phyloP scores from a whole-genome alignment of 306 rosid genomes.

The Cicer arietinum region DNA sequence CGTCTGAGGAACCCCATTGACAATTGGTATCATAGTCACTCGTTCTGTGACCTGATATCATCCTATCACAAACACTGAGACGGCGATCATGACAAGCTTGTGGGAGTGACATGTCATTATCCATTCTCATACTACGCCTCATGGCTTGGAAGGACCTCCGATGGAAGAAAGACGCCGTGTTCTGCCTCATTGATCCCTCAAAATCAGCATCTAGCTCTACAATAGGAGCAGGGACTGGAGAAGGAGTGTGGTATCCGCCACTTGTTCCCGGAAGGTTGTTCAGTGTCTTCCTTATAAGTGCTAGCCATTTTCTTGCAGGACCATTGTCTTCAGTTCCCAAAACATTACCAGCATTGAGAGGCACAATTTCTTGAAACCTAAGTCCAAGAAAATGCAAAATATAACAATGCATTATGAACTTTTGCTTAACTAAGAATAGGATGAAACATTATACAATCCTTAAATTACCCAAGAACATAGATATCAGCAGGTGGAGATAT shows the following conservation, averaged over 20 bases:
- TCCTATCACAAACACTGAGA: conserved; percentile 83
- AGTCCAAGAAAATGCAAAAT: conserved; percentile 32
- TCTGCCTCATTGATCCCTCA: conserved; percentile 86
- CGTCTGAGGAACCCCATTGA: conserved; percentile 89
- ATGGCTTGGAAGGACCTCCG: conserved; percentile 91
- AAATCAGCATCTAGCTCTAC: conserved; percentile 87
- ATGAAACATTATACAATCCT: conserved; percentile 18
- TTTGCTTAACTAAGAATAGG: not conserved
- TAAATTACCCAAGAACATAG: conserved; percentile 89
- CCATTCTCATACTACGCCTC: conserved; percentile 97
- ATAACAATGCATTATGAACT: conserved; percentile 27
- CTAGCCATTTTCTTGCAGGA: conserved; percentile 94
- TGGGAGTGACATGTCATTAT: conserved; percentile 67
- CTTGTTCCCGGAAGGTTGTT: conserved; percentile 90
- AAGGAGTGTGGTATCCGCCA: conserved; percentile 74
- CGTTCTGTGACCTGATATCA: conserved; percentile 68
- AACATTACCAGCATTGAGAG: conserved; percentile 98
- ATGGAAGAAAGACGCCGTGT: conserved; percentile 82
- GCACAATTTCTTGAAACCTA: conserved; percentile 99
- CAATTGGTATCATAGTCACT: conserved; percentile 82
- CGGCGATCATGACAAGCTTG: conserved; percentile 82
- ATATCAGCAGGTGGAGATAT: conserved; percentile 91
- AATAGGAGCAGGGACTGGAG: conserved; percentile 87
- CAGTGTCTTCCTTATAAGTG: conserved; percentile 84
- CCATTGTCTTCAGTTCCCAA: conserved; percentile 98